Conservation (phyloP, 1,284 basidiomycete species). For the Boletus smithii region DNA sequence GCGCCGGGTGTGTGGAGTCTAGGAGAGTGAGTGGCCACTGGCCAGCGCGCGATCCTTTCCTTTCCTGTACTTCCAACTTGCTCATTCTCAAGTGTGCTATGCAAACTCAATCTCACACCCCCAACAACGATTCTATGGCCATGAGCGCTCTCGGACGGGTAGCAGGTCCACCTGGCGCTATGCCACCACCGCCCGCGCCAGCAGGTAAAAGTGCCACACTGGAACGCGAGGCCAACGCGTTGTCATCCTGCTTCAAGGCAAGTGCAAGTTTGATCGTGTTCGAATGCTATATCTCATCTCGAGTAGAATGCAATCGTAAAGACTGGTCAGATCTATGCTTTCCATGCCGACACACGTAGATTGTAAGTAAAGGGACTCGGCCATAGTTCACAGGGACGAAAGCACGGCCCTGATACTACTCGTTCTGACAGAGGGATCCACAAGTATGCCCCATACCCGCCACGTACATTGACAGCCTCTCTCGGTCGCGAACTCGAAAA, state of each 20-base stretch:
- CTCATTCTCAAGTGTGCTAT: too few relatives aligned
- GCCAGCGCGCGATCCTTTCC: neutral
- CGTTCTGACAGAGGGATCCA: constrained; percentile 45
- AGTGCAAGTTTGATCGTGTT: constrained; percentile 9
- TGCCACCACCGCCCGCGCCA: constrained; percentile 61
- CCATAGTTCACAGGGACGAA: neutral
- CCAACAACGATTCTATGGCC: constrained; percentile 21
- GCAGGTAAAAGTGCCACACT: constrained; percentile 46
- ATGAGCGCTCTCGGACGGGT: constrained; percentile 12
- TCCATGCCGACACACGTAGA: constrained; percentile 59
- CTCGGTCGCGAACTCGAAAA: constrained; percentile 70
- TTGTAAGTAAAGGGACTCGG: constrained; percentile 44
- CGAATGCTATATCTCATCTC: neutral
- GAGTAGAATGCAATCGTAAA: constrained; percentile 61
- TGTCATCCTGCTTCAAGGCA: constrained; percentile 58
- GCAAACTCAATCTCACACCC: constrained; percentile 16
- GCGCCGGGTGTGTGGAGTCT: constrained; percentile 4
- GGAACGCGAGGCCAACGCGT: constrained; percentile 58
- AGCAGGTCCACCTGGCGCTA: constrained; percentile 31
- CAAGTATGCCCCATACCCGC: constrained; percentile 59
- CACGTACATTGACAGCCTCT: constrained; percentile 55
- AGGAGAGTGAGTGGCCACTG: neutral
- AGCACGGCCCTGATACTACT: neutral
- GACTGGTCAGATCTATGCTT: constrained; percentile 65
- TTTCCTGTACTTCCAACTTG: constrained; percentile 17